Evolutionary conservation across 306 rosid genomes (phyloP).

Genomic region (Pachyrhizus erosus): DNA sequence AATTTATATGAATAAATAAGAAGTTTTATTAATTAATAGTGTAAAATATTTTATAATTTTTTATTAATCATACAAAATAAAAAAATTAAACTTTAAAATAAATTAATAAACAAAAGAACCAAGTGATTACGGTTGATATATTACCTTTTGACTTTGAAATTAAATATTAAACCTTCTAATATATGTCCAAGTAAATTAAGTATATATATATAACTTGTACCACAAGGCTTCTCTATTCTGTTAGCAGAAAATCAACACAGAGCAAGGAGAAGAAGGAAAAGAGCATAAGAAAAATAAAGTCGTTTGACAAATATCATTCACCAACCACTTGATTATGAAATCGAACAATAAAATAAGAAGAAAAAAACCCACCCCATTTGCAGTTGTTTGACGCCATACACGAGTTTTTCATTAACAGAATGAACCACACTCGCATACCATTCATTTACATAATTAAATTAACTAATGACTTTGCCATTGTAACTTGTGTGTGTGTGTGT

Average conservation of each 20-base stretch:
- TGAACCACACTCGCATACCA: not conserved
- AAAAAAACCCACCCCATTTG: conserved; percentile 10
- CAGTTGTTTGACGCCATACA: conserved; percentile 33
- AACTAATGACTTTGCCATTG: not conserved
- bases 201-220: conserved; percentile 25
- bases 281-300: conserved; percentile 19
- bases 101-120: not conserved
- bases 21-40: too few relatives aligned
- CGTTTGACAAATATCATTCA: conserved; percentile 36
- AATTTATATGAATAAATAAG: too few relatives aligned
- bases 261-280: not conserved
- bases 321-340: conserved; percentile 35
- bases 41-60: too few relatives aligned
- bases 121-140: not conserved
- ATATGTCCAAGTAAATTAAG: conserved; percentile 7
- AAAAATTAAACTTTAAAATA: not conserved
- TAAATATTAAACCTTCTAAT: conserved; percentile 17
- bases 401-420: not conserved
- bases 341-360: not conserved
- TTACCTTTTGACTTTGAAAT: conserved; percentile 31
- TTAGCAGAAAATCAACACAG: conserved; percentile 15
- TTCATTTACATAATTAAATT: conserved; percentile 27
- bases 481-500: not conserved
- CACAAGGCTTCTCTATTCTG: conserved; percentile 21
- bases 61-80: too few relatives aligned